Evolutionary conservation across 148 eudicot genomes (phyloP).

Genomic region (Rhododendron henanense): DNA sequence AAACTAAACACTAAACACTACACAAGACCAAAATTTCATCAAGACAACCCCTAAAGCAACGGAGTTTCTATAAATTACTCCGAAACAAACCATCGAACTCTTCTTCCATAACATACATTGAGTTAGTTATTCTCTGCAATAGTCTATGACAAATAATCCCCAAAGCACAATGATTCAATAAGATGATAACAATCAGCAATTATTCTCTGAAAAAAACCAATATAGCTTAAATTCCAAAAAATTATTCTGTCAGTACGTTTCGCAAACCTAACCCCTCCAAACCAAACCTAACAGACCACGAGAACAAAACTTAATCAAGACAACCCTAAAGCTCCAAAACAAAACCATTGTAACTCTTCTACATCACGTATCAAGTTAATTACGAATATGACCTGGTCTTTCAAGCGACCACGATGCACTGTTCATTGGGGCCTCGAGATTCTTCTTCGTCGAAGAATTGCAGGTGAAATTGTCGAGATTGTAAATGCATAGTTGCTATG

Average conservation of each 20-base stretch:
- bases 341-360: not conserved
- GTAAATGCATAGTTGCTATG: not conserved
- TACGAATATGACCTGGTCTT: not conserved
- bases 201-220: not conserved
- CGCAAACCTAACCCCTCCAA: not conserved
- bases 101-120: not conserved
- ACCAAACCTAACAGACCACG: not conserved
- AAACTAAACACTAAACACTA: not conserved
- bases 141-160: not conserved
- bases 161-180: not conserved
- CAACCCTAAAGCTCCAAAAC: not conserved
- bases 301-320: not conserved
- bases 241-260: not conserved
- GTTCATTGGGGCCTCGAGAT: not conserved
- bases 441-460: not conserved
- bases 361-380: not conserved
- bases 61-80: not conserved
- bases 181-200: not conserved
- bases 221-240: not conserved
- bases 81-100: not conserved
- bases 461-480: not conserved
- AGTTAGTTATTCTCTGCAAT: not conserved
- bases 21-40: not conserved
- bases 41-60: not conserved
- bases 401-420: not conserved